Percentiles rank a stretch among this genome's conserved stretches.
Conservation (phyloP, 179 eudicot species). For the Actinidia arguta region DNA sequence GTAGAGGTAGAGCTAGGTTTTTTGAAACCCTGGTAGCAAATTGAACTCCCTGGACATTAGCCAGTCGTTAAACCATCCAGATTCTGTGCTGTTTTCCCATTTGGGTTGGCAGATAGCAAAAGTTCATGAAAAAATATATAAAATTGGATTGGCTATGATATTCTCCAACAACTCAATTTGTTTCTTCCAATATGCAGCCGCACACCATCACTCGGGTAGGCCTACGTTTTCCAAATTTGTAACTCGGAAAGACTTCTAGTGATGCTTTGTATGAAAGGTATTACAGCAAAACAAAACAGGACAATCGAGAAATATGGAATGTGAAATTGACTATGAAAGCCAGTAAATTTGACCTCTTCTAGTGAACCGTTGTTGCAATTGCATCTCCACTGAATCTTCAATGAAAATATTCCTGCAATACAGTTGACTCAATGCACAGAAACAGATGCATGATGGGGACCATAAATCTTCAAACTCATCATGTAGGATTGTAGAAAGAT, state of each 20-base stretch:
- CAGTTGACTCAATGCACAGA: background rate
- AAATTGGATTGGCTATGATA: background rate
- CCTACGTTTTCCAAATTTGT: background rate
- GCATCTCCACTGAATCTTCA: constrained; percentile 53
- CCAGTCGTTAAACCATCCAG: background rate
- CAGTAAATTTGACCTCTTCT: constrained; percentile 50
- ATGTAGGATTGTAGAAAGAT: background rate
- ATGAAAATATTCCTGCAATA: constrained; percentile 66
- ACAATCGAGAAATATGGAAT: background rate
- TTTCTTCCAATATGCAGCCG: background rate
- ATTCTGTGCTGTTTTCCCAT: background rate
- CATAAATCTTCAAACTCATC: constrained; percentile 2
- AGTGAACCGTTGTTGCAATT: constrained; percentile 60
- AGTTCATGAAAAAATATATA: background rate
- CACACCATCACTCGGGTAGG: background rate
- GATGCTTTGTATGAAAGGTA: background rate
- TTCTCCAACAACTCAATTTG: background rate
- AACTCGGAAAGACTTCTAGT: background rate
- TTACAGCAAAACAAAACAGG: background rate
- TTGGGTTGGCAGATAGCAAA: background rate
- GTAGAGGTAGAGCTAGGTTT: background rate
- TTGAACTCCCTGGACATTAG: background rate
- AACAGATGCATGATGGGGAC: background rate
- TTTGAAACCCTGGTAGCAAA: background rate
- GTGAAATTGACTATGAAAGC: background rate